Percentiles rank a stretch among this genome's conserved stretches.
Conservation (phyloP, 768 basidiomycete genomes). For the Termitomyces sp. region DNA sequence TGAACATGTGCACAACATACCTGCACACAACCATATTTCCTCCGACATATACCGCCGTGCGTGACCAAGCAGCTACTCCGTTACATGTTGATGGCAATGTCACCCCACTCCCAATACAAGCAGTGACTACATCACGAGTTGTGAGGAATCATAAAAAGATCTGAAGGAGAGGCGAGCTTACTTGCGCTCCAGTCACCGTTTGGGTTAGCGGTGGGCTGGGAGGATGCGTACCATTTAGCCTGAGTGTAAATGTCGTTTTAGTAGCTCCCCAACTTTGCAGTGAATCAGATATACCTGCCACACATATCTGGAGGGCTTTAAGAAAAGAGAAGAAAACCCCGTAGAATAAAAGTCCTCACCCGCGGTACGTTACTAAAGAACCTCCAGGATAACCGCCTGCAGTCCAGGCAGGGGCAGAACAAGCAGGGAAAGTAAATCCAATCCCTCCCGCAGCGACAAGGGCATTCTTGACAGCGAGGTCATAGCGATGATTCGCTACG, state of each 20-base stretch:
- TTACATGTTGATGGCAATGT: slow-evolving; percentile 30
- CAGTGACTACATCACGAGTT: slow-evolving; percentile 36
- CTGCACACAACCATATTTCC: slow-evolving; percentile 46
- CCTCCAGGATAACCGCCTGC: slow-evolving; percentile 48
- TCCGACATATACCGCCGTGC: slow-evolving; percentile 39
- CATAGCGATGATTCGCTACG: slow-evolving; percentile 52
- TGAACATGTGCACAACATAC: slow-evolving; percentile 22
- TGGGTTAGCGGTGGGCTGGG: slow-evolving; percentile 38
- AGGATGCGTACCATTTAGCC: slow-evolving; percentile 57
- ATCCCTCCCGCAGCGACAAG: slow-evolving; percentile 58
- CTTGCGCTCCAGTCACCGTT: slow-evolving; percentile 63
- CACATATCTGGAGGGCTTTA: slow-evolving; percentile 41
- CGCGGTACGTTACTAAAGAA: slow-evolving; percentile 45
- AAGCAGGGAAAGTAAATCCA: slow-evolving; percentile 60
- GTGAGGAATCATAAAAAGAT: not conserved
- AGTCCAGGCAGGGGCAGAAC: slow-evolving; percentile 48
- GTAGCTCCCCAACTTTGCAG: not conserved
- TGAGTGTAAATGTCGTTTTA: slow-evolving; percentile 14
- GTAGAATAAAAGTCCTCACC: no score
- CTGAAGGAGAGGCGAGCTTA: slow-evolving; percentile 23
- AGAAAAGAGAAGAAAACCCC: no score
- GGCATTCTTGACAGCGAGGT: slow-evolving; percentile 54
- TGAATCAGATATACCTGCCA: slow-evolving; percentile 41
- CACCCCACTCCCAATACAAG: slow-evolving; percentile 33
- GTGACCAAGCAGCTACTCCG: slow-evolving; percentile 48